Base-by-base conservation (phyloP, 1,284 basidiomycete species). In the Gyrodon tennesseensis region DNA sequence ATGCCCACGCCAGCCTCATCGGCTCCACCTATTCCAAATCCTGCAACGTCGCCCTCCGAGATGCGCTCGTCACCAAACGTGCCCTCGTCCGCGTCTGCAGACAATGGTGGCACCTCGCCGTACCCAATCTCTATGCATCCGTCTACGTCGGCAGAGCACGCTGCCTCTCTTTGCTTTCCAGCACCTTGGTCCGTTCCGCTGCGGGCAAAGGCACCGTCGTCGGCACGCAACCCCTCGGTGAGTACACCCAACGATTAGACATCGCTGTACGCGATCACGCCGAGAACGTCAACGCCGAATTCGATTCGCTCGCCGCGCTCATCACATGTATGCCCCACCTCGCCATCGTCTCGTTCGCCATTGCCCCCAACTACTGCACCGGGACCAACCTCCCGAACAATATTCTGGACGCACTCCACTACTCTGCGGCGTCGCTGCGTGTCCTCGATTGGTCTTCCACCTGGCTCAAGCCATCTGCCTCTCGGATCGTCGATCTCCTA, bases 71-170 rank as follows among this genome's bases (percentile, higher is more conserved):
- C 44, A 79, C 77, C 31, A 79, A 78, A 63, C 70, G 75, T 9
- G 65, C 71, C 60, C 67, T 82, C 34, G 74, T 79, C 2, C 73
- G 74, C 3, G 80, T 82, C 39, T 81, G 77, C 69, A 80, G 69
- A 60, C 65, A 71, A 58, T 81, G 80, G 80, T 74, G 73, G 58
- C 67, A 69, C 23, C 68, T 80, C 53, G 74, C 78, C 23, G 65
- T 63, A 13, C 72, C 71, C 1, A 67, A 67, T 34, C 77, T 79
- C 31, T 80, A 81, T 58, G 69, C 70, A 53, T 74, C 72, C 25
- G 61, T 79, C 1, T 70, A 72, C 37, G 65, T 80, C 8, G 68
- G 72, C 7, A 71, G 69, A 43, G 65, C 58, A 23, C 71, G 66
- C 37, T 70, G 60, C 46, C 37, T 79, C 12, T 46, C 62, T 15